Evolutionary conservation across 108 stramenopile species (phyloP).

Genomic region (Cyclostephanos tholiformis): DNA sequence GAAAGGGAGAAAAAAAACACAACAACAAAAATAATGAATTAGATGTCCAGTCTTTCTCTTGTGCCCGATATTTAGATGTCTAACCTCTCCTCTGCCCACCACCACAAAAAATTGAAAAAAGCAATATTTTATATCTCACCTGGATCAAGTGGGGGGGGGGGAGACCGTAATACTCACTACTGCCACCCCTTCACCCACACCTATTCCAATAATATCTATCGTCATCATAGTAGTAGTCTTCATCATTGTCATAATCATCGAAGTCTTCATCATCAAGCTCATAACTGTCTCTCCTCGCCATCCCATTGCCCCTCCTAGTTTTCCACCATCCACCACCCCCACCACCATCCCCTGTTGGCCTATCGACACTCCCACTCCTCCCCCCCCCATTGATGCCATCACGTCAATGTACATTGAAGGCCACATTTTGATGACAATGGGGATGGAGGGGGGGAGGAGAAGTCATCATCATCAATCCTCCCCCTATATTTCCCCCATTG

Average conservation of each 20-base stretch:
- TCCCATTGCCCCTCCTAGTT: constrained; percentile 22
- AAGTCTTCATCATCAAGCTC: constrained; percentile 21
- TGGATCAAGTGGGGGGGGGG: constrained; percentile 65
- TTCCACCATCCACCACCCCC: constrained; percentile 42
- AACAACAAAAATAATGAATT: neutral
- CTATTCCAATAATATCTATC: neutral
- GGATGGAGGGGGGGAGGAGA: neutral
- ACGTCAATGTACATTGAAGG: constrained; percentile 1
- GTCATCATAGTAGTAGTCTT: constrained; percentile 23
- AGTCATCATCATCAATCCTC: constrained; percentile 6
- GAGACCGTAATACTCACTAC: constrained; percentile 38
- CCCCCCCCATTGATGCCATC: constrained; percentile 6
- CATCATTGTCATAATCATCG: constrained; percentile 16
- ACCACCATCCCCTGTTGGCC: neutral
- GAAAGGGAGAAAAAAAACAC: no score
- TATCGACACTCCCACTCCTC: neutral
- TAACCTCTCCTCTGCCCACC: no score
- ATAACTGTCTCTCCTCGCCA: constrained; percentile 25
- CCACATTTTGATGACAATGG: neutral
- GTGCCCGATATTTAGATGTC: no score
- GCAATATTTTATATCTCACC: constrained; percentile 21
- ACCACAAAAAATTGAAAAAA: no score
- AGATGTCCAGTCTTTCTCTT: no score
- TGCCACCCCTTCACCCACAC: neutral
- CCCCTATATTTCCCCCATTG: neutral